Evolutionary conservation across 2,329 filamentous ascomycete species (phyloP).

Genomic region (Aspergillus sp.): DNA sequence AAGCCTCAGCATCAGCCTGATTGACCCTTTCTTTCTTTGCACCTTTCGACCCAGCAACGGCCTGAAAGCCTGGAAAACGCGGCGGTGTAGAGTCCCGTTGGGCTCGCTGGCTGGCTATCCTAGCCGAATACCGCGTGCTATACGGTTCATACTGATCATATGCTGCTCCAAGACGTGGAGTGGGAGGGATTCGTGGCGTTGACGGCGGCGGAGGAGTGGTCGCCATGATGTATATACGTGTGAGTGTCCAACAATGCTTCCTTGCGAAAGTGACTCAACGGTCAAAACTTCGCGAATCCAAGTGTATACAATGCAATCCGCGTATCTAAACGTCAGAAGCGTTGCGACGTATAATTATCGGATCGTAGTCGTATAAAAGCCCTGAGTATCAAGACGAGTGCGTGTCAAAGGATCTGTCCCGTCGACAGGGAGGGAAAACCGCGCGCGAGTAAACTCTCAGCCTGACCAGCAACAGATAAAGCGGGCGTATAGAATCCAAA

Average conservation of each 20-base stretch:
- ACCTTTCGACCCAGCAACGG: constrained; percentile 10
- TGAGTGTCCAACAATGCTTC: neutral
- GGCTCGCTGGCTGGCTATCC: constrained; percentile 29
- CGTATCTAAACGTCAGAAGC: neutral
- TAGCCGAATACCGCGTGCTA: constrained; percentile 32
- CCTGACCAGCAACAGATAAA: neutral
- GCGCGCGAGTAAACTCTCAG: neutral
- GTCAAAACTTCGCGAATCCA: neutral
- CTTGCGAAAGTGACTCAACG: neutral
- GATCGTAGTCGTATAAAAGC: neutral
- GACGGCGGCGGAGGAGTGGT: constrained; percentile 39
- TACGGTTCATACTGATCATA: constrained; percentile 37
- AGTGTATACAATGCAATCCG: neutral
- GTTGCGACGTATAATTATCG: neutral
- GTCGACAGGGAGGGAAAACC: neutral
- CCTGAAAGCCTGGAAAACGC: constrained; percentile 13
- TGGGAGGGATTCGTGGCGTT: constrained; percentile 33
- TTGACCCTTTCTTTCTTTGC: constrained; percentile 15
- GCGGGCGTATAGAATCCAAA: neutral
- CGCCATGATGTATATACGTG: constrained; percentile 26
- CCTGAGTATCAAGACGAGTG: neutral
- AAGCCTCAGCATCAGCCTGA: constrained; percentile 11
- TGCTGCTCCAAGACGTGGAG: constrained; percentile 39
- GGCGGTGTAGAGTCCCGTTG: constrained; percentile 22
- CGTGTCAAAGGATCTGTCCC: neutral